A percentile compares a stretch with the other conserved stretches of the same genome.
phyloP scores from a whole-genome alignment of 1,284 basidiomycete genomes.

The Microbotryum saponariae region DNA sequence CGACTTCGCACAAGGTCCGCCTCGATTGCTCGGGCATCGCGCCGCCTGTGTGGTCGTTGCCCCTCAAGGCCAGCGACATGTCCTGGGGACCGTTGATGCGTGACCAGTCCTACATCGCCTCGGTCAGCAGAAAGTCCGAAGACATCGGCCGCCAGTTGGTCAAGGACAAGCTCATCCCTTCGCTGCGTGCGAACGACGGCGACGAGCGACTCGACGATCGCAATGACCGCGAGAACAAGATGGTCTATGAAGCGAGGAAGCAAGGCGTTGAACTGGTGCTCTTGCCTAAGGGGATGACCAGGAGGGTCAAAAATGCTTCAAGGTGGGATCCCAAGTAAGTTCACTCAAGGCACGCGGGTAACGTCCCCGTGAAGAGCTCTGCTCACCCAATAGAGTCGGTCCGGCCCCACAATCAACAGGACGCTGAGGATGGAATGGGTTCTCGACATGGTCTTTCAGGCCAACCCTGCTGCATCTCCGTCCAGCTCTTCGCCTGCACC shows the following conservation, averaged over 20 bases:
- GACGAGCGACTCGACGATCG: conserved; percentile 21
- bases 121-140: conserved; percentile 19
- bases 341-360: not conserved
- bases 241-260: conserved; percentile 25
- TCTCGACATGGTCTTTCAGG: conserved; percentile 20
- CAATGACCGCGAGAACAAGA: conserved; percentile 26
- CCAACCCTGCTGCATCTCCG: conserved; percentile 9
- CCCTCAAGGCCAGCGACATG: conserved; percentile 24
- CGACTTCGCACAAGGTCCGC: conserved; percentile 20
- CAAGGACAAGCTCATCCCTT: conserved; percentile 23
- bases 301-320: conserved; percentile 21
- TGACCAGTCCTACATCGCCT: conserved; percentile 27
- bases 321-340: conserved; percentile 29
- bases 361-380: not conserved
- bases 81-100: conserved; percentile 29
- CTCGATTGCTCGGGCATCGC: conserved; percentile 20
- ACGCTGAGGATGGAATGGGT: conserved; percentile 26
- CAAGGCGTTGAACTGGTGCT: conserved; percentile 25
- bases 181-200: conserved; percentile 1
- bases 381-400: not conserved
- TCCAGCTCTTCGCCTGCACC: not conserved
- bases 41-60: conserved; percentile 14
- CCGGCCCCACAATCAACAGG: not conserved
- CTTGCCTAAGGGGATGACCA: conserved; percentile 29
- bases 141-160: conserved; percentile 19